A percentile compares a stretch with the other conserved stretches of the same genome.
Conservation (phyloP, 306 rosid genomes). For the Malus fusca region DNA sequence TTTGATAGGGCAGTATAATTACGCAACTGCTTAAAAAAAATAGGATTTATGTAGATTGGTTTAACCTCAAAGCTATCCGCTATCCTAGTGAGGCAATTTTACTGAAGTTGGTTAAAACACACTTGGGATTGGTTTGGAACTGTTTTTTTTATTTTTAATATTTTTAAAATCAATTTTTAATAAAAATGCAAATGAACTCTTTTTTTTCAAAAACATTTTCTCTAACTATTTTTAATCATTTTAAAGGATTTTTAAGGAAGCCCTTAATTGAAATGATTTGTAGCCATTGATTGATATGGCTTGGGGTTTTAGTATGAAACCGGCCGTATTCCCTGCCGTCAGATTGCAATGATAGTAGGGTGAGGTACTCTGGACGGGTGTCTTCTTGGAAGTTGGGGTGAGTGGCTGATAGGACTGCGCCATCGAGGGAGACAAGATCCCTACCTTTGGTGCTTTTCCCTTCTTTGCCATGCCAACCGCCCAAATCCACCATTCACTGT, state of each 20-base stretch:
- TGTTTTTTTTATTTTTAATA: too few relatives aligned
- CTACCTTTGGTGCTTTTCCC: neutral
- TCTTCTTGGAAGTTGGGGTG: conserved; percentile 36
- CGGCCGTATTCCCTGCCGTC: conserved; percentile 21
- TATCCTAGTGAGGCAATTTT: too few relatives aligned
- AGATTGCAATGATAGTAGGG: conserved; percentile 20
- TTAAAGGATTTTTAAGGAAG: too few relatives aligned
- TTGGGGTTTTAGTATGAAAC: neutral
- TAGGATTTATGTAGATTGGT: too few relatives aligned
- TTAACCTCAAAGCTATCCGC: neutral
- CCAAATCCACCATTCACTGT: neutral
- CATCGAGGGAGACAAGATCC: conserved; percentile 36
- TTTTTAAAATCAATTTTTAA: too few relatives aligned
- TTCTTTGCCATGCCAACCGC: neutral
- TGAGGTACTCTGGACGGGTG: neutral
- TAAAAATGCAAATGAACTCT: fast-evolving
- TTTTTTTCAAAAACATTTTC: too few relatives aligned
- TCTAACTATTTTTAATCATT: too few relatives aligned
- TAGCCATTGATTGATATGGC: conserved; percentile 24
- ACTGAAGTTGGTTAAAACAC: too few relatives aligned
- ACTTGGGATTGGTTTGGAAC: too few relatives aligned
- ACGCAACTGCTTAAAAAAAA: too few relatives aligned
- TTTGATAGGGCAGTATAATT: too few relatives aligned
- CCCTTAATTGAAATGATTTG: neutral
- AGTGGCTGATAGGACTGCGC: conserved; percentile 23